These are phyloP conservation scores for Platanthera guangdongensis DNA, from an alignment of 106 monocot genomes.

Conservation along the genomic window DNA sequence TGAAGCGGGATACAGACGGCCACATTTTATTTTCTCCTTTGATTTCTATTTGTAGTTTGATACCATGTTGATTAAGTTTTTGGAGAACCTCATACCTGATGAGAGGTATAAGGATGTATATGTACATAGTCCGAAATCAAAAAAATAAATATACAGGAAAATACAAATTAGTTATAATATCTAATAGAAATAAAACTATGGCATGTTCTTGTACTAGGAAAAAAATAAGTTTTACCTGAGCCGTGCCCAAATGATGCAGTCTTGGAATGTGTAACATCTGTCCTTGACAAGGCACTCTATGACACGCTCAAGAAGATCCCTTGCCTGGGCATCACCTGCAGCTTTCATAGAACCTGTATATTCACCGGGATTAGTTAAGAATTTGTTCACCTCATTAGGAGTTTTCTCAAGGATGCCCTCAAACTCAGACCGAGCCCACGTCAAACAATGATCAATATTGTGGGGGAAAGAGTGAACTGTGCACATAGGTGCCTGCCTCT, in stretches of 20 bases:
- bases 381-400: constrained; percentile 80
- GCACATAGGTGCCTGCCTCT: constrained; percentile 93
- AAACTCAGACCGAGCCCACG: constrained; percentile 96
- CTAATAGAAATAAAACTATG: neutral
- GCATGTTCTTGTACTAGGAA: neutral
- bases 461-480: constrained; percentile 96
- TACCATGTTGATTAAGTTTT: no score
- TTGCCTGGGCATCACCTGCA: constrained; percentile 90
- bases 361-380: constrained; percentile 59
- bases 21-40: no score
- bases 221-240: constrained; percentile 43
- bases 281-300: constrained; percentile 76
- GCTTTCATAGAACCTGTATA: constrained; percentile 64
- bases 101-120: no score
- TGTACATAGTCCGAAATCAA: neutral
- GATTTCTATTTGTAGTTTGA: no score
- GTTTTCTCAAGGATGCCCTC: constrained; percentile 87
- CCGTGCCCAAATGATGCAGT: constrained; percentile 82
- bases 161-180: neutral
- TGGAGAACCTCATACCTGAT: no score
- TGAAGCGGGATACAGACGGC: no score
- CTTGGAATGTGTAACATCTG: constrained; percentile 69
- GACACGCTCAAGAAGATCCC: constrained; percentile 69
- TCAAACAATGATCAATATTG: constrained; percentile 90
- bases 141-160: neutral